Conservation (phyloP, 1,284 basidiomycete species). For the Sanghuangporus weigelae region DNA sequence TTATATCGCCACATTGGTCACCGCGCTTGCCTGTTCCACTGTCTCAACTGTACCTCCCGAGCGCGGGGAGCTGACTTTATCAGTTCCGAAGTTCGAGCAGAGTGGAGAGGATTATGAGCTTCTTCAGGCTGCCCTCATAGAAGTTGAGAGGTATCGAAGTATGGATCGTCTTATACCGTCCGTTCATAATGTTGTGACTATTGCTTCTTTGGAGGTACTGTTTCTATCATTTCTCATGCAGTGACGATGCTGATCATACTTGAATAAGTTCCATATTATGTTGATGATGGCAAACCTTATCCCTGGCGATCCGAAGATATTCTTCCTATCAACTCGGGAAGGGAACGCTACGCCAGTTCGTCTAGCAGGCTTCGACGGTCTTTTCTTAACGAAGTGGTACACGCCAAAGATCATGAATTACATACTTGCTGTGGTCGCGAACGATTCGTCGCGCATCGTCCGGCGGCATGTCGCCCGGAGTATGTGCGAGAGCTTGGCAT, state of each 20-base stretch:
- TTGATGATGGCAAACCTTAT: constrained; percentile 77
- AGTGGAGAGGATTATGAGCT: constrained; percentile 63
- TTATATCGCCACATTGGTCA: constrained; percentile 86
- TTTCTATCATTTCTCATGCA: background rate
- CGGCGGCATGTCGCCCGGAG: constrained; percentile 84
- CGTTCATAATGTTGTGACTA: constrained; percentile 89
- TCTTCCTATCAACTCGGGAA: constrained; percentile 88
- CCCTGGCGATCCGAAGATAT: constrained; percentile 75
- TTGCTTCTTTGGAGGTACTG: constrained; percentile 82
- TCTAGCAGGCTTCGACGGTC: constrained; percentile 87
- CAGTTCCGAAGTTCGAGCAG: constrained; percentile 58
- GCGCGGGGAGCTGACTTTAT: constrained; percentile 67
- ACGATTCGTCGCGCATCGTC: constrained; percentile 80
- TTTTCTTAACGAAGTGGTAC: constrained; percentile 90
- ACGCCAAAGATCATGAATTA: constrained; percentile 82
- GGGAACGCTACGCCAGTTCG: constrained; percentile 92
- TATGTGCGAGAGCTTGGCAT: constrained; percentile 82
- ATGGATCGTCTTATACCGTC: constrained; percentile 96
- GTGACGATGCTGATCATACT: background rate
- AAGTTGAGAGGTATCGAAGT: constrained; percentile 88
- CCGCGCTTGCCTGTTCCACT: constrained; percentile 73
- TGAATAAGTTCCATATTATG: constrained; percentile 71
- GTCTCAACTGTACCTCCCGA: constrained; percentile 72
- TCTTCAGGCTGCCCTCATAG: constrained; percentile 66
- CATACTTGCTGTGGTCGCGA: constrained; percentile 83